Percentiles rank a stretch among this genome's conserved stretches.
Evolutionary conservation across 306 rosid species (phyloP).

Genomic region (Gleditsia sinensis): DNA sequence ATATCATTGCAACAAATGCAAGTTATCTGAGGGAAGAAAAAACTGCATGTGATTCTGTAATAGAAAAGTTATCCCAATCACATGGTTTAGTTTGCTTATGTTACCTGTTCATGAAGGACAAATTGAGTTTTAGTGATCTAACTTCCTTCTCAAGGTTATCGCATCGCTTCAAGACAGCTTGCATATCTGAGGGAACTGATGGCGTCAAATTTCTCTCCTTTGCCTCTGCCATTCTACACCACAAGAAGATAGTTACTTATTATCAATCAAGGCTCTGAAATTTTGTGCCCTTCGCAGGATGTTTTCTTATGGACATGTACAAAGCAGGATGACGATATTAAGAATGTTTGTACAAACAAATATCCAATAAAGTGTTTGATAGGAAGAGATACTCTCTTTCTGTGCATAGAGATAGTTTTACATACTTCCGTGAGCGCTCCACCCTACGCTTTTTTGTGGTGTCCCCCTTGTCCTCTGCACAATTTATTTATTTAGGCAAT

Average conservation of each 20-base stretch:
- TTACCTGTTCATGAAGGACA: conserved; percentile 98
- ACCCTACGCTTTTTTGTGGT: conserved; percentile 92
- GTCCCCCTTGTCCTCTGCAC: conserved; percentile 81
- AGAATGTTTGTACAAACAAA: neutral
- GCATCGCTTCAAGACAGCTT: conserved; percentile 81
- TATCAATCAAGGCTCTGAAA: neutral
- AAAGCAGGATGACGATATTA: neutral
- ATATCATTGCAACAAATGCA: neutral
- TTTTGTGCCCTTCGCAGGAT: neutral
- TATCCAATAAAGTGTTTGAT: neutral
- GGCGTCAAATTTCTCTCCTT: conserved; percentile 88
- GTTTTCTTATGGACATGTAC: neutral
- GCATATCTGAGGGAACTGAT: conserved; percentile 80
- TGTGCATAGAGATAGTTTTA: conserved; percentile 27
- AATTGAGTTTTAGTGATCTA: conserved; percentile 80
- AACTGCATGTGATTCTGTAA: neutral
- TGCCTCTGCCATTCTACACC: conserved; percentile 95
- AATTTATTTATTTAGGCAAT: conserved; percentile 32
- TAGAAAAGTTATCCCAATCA: neutral
- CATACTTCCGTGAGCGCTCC: conserved; percentile 93
- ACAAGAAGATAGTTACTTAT: conserved; percentile 26
- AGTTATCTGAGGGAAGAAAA: neutral
- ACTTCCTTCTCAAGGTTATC: conserved; percentile 96
- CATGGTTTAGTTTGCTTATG: neutral
- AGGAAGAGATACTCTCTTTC: conserved; percentile 16